phyloP scores from a whole-genome alignment of 768 basidiomycete genomes.

The Mycena epipterygia region DNA sequence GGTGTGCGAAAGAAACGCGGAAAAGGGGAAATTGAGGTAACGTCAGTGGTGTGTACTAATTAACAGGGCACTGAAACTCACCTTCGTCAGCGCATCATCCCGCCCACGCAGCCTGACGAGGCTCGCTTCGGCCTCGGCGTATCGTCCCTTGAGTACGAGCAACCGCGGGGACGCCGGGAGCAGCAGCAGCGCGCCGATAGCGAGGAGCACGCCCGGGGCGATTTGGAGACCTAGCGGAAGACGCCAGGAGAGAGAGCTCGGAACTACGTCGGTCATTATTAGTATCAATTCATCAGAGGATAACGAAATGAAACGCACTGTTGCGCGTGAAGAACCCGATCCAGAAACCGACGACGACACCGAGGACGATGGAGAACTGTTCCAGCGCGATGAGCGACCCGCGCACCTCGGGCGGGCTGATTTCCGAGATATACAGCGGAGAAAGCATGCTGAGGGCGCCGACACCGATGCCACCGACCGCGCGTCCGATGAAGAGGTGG shows the following conservation, averaged over 20 bases:
- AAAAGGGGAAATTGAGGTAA: not conserved
- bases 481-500: conserved; percentile 77
- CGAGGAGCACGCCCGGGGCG: conserved; percentile 76
- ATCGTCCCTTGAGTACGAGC: conserved; percentile 66
- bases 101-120: conserved; percentile 70
- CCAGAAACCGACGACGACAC: conserved; percentile 90
- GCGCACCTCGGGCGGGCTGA: conserved; percentile 83
- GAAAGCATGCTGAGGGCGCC: conserved; percentile 86
- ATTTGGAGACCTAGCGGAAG: conserved; percentile 82
- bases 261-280: conserved; percentile 53
- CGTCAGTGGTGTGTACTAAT: not conserved
- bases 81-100: conserved; percentile 63
- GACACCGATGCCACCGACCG: conserved; percentile 85
- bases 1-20: not conserved
- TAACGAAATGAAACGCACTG: conserved; percentile 53
- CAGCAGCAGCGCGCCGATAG: conserved; percentile 65
- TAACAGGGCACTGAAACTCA: conserved; percentile 60
- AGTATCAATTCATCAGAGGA: not conserved
- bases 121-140: conserved; percentile 69
- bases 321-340: conserved; percentile 80
- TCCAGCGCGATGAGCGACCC: conserved; percentile 86
- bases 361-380: conserved; percentile 84
- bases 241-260: conserved; percentile 78
- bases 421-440: conserved; percentile 88
- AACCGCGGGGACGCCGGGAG: conserved; percentile 76